Evolutionary conservation across 805 yeast species (phyloP).

Genomic region (Lachancea quebecensis): DNA sequence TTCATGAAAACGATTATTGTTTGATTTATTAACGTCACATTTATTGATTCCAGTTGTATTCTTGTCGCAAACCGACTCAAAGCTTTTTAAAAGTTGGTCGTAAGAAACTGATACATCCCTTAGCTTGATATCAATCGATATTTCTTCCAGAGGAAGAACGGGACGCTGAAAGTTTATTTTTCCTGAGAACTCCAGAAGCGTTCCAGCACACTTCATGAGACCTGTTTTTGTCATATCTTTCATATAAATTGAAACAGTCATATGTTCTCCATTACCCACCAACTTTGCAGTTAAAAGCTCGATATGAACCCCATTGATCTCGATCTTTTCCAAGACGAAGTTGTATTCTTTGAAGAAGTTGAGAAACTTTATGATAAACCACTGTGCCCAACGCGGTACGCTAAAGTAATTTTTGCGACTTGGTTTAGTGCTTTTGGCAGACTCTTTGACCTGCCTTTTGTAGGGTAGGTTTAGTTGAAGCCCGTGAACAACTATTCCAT

Average conservation of each 20-base stretch:
- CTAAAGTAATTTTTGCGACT: conserved; percentile 4
- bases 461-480: conserved; percentile 1
- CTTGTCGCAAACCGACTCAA: neutral
- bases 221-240: conserved; percentile 2
- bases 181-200: conserved; percentile 2
- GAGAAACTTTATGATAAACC: conserved; percentile 1
- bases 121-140: conserved; percentile 1
- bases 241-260: conserved; percentile 1
- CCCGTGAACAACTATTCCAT: conserved; percentile 5
- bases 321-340: conserved; percentile 5
- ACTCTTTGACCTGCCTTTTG: neutral
- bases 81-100: neutral
- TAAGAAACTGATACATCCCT: conserved; percentile 1
- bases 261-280: neutral
- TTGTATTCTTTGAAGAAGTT: conserved; percentile 3
- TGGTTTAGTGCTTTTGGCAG: neutral
- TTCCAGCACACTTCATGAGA: neutral
- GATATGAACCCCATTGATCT: conserved; percentile 1
- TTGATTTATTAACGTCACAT: neutral
- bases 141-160: conserved; percentile 1
- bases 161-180: conserved; percentile 1
- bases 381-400: conserved; percentile 5
- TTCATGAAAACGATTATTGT: neutral
- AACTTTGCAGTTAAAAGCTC: neutral
- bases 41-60: neutral